phyloP scores from a whole-genome alignment of 768 basidiomycete genomes.

The Tulasnella sp. region DNA sequence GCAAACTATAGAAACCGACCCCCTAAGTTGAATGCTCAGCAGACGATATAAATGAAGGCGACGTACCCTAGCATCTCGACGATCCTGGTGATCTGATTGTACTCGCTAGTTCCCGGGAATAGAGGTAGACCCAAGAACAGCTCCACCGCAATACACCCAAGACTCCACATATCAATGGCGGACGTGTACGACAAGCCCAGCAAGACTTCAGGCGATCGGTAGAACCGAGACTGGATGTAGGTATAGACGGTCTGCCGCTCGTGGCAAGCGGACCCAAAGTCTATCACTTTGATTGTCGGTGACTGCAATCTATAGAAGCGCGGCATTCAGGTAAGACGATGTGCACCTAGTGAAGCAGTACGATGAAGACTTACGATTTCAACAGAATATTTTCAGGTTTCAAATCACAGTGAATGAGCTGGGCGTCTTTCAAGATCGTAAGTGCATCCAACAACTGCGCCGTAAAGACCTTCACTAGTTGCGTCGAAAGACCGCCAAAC shows the following conservation, averaged over 20 bases:
- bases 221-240: slow-evolving; percentile 98
- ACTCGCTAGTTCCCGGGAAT: slow-evolving; percentile 98
- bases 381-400: slow-evolving; percentile 98
- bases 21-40: background rate
- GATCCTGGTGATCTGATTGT: slow-evolving; percentile 95
- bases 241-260: slow-evolving; percentile 99
- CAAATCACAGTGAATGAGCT: slow-evolving; percentile 95
- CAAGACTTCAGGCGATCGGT: slow-evolving; percentile 95
- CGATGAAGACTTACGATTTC: slow-evolving; percentile 64
- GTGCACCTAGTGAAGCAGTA: background rate
- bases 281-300: slow-evolving; percentile 97
- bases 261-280: slow-evolving; percentile 98
- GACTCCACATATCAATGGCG: slow-evolving; percentile 98
- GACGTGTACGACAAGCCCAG: slow-evolving; percentile 92
- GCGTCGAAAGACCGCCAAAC: slow-evolving; percentile 94
- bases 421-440: slow-evolving; percentile 88
- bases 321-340: background rate
- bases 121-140: slow-evolving; percentile 93
- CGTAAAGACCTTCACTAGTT: slow-evolving; percentile 98
- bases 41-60: background rate
- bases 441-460: slow-evolving; percentile 90
- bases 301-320: slow-evolving; percentile 70
- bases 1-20: slow-evolving; percentile 54
- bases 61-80: slow-evolving; percentile 97
- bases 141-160: slow-evolving; percentile 98